Evolutionary conservation across 345 rosid genomes (phyloP), one percentile per base, ranked within the genome.

Genomic region (Kandelia obovata): DNA sequence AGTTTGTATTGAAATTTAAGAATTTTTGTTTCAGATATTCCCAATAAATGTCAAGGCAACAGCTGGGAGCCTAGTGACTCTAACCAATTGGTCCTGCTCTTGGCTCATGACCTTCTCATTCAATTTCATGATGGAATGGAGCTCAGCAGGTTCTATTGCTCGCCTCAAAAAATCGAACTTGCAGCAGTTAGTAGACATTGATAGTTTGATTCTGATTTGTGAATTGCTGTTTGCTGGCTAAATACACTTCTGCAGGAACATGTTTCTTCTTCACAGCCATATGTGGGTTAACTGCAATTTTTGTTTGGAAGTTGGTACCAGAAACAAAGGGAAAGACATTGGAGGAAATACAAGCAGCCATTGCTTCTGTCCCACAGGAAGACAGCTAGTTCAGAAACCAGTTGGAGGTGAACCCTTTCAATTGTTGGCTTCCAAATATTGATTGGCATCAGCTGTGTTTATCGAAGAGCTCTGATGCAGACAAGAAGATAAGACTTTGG

Each of bases 301-400:
- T 92, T 20, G 86, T 85, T 8, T 60, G 25, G 79, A 86, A 83
- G 77, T 74, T 89, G 71, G 92, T 89, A 39, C 96, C 96, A 1
- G 94, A 92, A 76, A 89, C 94, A 56, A 86, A 85, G 74, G 96
- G 96, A 52, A 74, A 89, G 58, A 85, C 89, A 0, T 76, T 89
- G 7, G 96, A 89, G 74, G 87, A 92, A 66, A 83, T 92, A 66
- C 96, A 92, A 65, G 78, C 69, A 60, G 78, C 85, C 47, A 47
- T 83, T 7, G 65, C 72, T 35, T 46, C n/a, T 16, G 11, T 46
- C 60, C 10, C 57, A 5, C 35, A 46, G 15, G 11, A 53, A 52
- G 21, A 17, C 6, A 15, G 49, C 46, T 20, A 53, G 53, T 7
- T 30, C 7, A 15, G 47, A 39, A 39, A 39, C 47, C 2, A 39